Percentiles rank a stretch among this genome's conserved stretches.
phyloP scores from a whole-genome alignment of 2,329 filamentous ascomycete genomes.

The Trichoderma koningiopsis region DNA sequence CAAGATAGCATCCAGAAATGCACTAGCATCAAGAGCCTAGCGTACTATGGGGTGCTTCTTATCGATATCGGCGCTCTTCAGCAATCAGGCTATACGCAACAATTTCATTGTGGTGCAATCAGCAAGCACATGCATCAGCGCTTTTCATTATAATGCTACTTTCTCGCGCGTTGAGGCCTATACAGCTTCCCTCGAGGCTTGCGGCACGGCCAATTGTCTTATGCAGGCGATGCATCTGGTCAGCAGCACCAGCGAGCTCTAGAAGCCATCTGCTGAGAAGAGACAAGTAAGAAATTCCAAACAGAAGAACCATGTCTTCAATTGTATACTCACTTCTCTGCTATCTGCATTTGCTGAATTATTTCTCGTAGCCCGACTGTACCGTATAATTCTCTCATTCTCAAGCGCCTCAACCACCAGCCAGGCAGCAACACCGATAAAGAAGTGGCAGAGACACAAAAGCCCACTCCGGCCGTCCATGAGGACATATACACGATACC shows the following conservation, averaged over 20 bases:
- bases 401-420: constrained; percentile 18
- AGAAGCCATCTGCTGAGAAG: background rate
- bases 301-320: background rate
- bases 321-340: background rate
- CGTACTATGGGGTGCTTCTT: background rate
- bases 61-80: constrained; percentile 3
- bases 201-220: background rate
- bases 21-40: background rate
- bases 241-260: background rate
- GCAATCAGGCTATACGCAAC: background rate
- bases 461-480: constrained; percentile 44
- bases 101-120: background rate
- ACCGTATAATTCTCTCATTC: background rate
- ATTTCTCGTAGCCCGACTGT: background rate
- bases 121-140: background rate
- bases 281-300: constrained; percentile 11
- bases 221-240: constrained; percentile 14
- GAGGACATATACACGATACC: constrained; percentile 98
- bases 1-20: background rate
- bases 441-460: background rate
- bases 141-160: constrained; percentile 15
- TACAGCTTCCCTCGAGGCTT: constrained; percentile 1
- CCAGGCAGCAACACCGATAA: constrained; percentile 23
- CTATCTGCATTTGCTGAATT: background rate
- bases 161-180: background rate